Conservation (phyloP, 75 land plant species). For the Picea sitchensis region DNA sequence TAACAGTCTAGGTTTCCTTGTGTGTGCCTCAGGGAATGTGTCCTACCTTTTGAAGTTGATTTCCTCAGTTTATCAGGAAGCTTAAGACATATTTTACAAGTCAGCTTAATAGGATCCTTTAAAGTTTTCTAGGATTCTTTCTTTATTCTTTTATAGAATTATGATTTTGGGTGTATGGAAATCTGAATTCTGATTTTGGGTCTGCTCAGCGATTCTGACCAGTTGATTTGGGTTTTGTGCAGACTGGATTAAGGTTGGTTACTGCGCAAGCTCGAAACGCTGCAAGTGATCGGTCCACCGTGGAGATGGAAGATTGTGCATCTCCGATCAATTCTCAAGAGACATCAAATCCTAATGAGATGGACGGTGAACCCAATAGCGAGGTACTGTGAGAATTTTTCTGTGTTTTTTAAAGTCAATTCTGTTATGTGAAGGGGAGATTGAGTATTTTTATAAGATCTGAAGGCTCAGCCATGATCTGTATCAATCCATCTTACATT, state of each 20-base stretch:
- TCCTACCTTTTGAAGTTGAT: too few species aligned
- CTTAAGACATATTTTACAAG: too few species aligned
- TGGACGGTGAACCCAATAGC: not conserved
- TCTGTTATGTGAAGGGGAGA: not conserved
- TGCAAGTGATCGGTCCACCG: constrained; percentile 11
- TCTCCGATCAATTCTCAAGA: not conserved
- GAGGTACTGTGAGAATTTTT: not conserved
- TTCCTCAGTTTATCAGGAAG: too few species aligned
- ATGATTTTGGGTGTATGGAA: not conserved
- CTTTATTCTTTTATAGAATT: not conserved
- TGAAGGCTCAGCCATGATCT: not conserved
- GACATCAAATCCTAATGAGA: not conserved
- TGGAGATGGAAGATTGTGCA: constrained; percentile 6
- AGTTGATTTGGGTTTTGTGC: not conserved
- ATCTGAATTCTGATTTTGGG: too few species aligned
- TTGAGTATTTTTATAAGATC: not conserved
- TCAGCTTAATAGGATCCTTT: too few species aligned
- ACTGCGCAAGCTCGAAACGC: not conserved
- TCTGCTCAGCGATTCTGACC: not conserved
- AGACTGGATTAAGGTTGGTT: constrained; percentile 6
- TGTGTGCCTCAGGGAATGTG: too few species aligned
- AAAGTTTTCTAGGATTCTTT: too few species aligned
- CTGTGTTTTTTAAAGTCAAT: not conserved
- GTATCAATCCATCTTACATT: not conserved
- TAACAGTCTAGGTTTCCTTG: too few species aligned